Base-by-base conservation (phyloP, 1,284 basidiomycete species). In the Ganoderma sinense region DNA sequence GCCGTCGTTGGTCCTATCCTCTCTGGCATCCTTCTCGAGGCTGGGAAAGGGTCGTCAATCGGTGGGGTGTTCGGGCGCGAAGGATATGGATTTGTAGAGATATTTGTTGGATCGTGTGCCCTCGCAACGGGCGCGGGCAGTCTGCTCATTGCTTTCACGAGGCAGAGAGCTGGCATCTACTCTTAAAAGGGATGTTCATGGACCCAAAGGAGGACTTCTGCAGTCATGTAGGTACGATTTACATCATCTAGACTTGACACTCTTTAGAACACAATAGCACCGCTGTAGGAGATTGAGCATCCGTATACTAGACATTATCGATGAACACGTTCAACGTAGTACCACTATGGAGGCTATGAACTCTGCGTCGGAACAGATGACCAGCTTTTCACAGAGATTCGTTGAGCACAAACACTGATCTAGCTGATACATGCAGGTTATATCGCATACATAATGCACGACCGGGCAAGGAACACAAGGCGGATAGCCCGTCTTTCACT, bases 71-170 rank as follows among this genome's bases (percentile, higher is more conserved):
- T 76, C 43, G 77, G 75, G 6, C 69, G 73, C 66, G 72, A 71
- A 40, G 77, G 77, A 6, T 78, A 76, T 56, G 74, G 74, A 39
- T 69, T 72, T 2, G 71, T 78, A 26, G 76, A 78, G 64, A 73
- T 78, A 3, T 78, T 78, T 62, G 78, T 78, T 8, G 78, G 78
- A 10, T 71, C 72, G 4, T 77, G 75, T 61, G 77, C 76, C 23
- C 59, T 76, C 1, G 74, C 74, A 39, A 73, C 75, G 0, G 74
- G 73, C 33, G 63, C 70, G 0, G 60, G 69, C 2, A 77, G 76
- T 67, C 40, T 75, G 10, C 40, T 76, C 20, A 67, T 77, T 10
- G 75, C 73, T 13, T 65, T 62, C 4, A 67, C 74, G 55, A 73
- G 71, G 55, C 66, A 61, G 55, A 62, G 72, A 7, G 67, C 69